phyloP scores from a whole-genome alignment of 331 rosid genomes.

The Malus hybrid region DNA sequence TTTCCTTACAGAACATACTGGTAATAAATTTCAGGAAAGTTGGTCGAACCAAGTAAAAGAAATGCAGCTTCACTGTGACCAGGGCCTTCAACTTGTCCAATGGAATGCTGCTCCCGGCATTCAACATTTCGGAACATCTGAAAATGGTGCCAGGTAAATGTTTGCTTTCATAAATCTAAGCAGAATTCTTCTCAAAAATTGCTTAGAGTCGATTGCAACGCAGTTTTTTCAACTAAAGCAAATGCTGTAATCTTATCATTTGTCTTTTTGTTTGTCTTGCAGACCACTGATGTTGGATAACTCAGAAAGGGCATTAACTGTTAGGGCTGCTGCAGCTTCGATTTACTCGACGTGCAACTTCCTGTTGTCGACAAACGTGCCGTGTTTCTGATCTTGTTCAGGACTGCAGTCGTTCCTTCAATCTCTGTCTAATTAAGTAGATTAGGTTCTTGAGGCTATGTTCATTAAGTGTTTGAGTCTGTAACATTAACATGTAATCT shows the following conservation, averaged over 20 bases:
- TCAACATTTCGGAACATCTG: slow-evolving; percentile 46
- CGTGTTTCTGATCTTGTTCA: slow-evolving; percentile 30
- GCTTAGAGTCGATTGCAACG: not conserved
- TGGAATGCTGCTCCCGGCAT: slow-evolving; percentile 26
- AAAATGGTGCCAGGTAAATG: slow-evolving; percentile 47
- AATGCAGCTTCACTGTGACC: slow-evolving; percentile 75
- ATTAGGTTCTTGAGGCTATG: not conserved
- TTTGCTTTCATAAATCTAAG: not conserved
- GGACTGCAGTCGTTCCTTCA: not conserved
- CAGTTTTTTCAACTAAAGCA: not conserved
- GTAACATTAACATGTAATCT: slow-evolving; percentile 27
- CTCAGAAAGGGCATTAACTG: slow-evolving; percentile 70
- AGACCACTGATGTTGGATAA: slow-evolving; percentile 36
- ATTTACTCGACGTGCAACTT: slow-evolving; percentile 89
- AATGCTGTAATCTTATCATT: not conserved
- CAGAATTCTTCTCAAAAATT: not conserved
- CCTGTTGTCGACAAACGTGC: slow-evolving; percentile 46
- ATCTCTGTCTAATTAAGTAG: slow-evolving; percentile 5
- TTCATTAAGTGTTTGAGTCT: slow-evolving; percentile 9
- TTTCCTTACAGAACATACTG: not conserved
- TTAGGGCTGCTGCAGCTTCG: slow-evolving; percentile 94
- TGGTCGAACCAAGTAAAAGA: slow-evolving; percentile 91
- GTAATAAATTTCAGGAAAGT: slow-evolving; percentile 59
- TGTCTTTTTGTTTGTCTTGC: slow-evolving; percentile 8
- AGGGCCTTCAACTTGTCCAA: slow-evolving; percentile 52